Base-by-base conservation (phyloP, 345 rosid genomes). In the Syzygium grande region DNA sequence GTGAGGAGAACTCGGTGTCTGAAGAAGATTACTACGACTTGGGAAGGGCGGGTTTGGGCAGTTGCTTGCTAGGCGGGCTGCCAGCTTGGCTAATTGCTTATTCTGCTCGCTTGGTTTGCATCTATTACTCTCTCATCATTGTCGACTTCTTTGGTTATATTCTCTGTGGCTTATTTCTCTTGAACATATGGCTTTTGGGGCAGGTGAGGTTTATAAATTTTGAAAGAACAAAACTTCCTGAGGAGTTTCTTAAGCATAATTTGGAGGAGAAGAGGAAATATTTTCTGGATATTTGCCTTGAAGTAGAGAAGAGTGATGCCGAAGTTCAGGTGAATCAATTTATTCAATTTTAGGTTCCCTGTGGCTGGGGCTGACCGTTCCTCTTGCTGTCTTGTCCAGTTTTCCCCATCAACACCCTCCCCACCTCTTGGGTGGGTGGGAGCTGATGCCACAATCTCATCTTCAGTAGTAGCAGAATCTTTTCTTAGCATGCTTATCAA, bases 11-110 rank as follows among this genome's bases (percentile, higher is more conserved):
- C 93, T 92, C 92, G 59, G 99, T 97, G 84, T 92, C 98, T 61
- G 99, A 97, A 91, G 99, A 97, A 86, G 99, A 98, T 93, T 97
- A 96, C 93, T 95, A 97, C 52, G 99, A 98, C 88, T 91, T 98
- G 92, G 97, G 96, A 86, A 95, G 99, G 93, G 99, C 99, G 59
- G 99, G 99, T 87, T 89, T 98, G 86, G 99, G 99, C 79, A 97
- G 97, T 89, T 97, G 99, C 91, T 94, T 98, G 94, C 98, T 98
- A 68, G 99, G 99, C 77, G 99, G 98, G 83, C 91, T 98, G 90
- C 99, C 99, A 21, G 94, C 94, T 90, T 98, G 99, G 99, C 92
- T 96, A 91, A 90, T 98, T 86, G 96, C 99, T 21, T 98, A 98
- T 91, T 89, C 99, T 78, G 99, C 99, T 92, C 98, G 98, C 68